Conservation (phyloP, 2,329 filamentous ascomycete genomes). For the Fusarium fracticaudum region DNA sequence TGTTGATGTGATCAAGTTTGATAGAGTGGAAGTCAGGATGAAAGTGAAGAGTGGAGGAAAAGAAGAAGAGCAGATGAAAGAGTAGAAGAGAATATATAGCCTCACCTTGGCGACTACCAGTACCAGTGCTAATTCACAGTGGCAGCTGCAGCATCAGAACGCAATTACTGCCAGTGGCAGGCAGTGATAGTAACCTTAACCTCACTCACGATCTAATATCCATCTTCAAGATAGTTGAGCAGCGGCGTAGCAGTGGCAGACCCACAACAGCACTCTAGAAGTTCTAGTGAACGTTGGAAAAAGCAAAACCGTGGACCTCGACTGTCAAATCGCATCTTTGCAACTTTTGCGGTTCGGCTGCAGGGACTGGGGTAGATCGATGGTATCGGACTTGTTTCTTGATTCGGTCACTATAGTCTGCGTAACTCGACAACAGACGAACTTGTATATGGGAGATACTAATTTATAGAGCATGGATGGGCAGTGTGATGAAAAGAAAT, state of each 20-base stretch:
- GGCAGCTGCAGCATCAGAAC: neutral
- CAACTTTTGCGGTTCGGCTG: neutral
- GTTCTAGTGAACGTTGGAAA: constrained; percentile 2
- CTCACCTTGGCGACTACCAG: neutral
- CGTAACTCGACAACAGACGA: neutral
- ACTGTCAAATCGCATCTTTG: constrained; percentile 2
- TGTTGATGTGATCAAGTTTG: too few species aligned
- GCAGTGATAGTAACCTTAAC: neutral
- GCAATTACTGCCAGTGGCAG: neutral
- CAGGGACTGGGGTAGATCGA: constrained; percentile 6
- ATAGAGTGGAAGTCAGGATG: too few species aligned
- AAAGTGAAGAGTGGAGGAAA: neutral
- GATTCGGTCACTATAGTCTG: neutral
- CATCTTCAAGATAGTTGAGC: neutral
- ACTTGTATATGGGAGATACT: neutral
- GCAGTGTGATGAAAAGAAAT: neutral
- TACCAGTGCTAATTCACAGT: neutral
- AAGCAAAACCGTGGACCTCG: constrained; percentile 11
- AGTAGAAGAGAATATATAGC: neutral
- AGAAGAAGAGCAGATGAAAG: neutral
- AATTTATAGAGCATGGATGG: neutral
- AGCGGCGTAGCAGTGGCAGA: constrained; percentile 5
- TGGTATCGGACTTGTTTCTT: constrained; percentile 8
- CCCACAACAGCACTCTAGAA: neutral
- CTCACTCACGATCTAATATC: constrained; percentile 1